These are phyloP conservation scores for Tuber calosporum DNA, from an alignment of 495 filamentous ascomycete genomes.

Conservation along the genomic window DNA sequence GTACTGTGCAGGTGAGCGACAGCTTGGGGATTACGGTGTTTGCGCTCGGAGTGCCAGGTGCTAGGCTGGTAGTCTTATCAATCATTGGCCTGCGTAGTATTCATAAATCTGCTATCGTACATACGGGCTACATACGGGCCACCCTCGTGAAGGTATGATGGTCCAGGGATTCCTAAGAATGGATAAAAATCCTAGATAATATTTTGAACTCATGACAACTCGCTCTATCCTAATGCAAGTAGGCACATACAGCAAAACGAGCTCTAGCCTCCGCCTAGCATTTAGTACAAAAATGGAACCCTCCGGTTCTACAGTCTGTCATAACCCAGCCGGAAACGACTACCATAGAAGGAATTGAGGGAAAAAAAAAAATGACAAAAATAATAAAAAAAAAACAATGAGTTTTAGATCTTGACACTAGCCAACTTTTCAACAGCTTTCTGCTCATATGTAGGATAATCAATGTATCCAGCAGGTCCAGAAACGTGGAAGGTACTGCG, in stretches of 20 bases:
- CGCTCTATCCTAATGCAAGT: not conserved
- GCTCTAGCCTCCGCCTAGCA: no score
- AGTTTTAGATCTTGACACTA: not conserved
- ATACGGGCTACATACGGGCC: no score
- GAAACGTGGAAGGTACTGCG: conserved; percentile 54
- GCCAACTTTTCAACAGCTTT: not conserved
- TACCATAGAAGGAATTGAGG: not conserved
- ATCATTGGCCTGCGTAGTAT: no score
- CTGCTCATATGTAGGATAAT: conserved; percentile 47
- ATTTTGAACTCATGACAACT: not conserved
- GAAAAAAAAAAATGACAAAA: not conserved
- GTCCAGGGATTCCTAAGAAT: not conserved
- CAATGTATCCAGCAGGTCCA: conserved; percentile 55
- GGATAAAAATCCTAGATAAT: not conserved
- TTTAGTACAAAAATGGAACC: not conserved
- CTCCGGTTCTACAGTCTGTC: not conserved
- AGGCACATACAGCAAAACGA: no score
- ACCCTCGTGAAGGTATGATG: not conserved
- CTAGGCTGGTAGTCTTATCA: no score
- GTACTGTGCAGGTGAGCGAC: no score
- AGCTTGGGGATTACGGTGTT: no score
- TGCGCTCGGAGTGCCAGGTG: no score
- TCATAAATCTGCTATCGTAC: no score
- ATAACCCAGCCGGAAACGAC: not conserved
- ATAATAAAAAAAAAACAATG: not conserved